Conservation (phyloP, 2,329 filamentous ascomycete genomes). For the Apiospora koreana region DNA sequence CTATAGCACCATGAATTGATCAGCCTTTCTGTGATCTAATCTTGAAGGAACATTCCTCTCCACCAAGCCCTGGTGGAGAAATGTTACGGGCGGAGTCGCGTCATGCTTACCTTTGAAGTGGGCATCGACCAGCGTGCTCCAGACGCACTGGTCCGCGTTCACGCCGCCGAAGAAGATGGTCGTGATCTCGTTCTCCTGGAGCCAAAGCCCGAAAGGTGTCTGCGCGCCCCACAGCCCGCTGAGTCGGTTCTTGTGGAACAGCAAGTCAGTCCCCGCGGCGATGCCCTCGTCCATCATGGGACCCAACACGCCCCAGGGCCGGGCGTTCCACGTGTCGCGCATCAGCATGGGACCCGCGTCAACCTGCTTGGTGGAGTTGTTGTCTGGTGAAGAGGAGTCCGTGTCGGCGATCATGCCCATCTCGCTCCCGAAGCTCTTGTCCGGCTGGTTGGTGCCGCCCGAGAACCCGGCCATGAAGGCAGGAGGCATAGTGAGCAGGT, state of each 20-base stretch:
- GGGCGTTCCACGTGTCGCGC: conserved; percentile 30
- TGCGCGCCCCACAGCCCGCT: conserved; percentile 32
- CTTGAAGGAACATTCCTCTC: no score
- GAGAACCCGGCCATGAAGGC: conserved; percentile 30
- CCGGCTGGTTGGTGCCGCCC: conserved; percentile 19
- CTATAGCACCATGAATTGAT: not conserved
- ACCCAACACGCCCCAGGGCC: conserved; percentile 30
- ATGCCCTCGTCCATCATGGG: conserved; percentile 27
- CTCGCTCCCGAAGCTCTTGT: conserved; percentile 30
- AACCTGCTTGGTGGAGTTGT: conserved; percentile 22
- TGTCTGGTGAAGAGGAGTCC: not conserved
- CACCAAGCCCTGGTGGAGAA: no score
- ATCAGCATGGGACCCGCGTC: conserved; percentile 27
- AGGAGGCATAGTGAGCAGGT: conserved; percentile 30
- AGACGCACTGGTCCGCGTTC: conserved; percentile 34
- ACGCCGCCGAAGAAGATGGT: conserved; percentile 34
- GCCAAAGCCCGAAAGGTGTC: conserved; percentile 30
- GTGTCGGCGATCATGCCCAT: conserved; percentile 25
- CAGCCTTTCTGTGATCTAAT: no score
- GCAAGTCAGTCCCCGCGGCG: conserved; percentile 27
- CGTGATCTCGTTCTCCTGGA: conserved; percentile 33
- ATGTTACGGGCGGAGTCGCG: no score
- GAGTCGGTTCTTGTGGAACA: conserved; percentile 32
- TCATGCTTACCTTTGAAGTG: conserved; percentile 29
- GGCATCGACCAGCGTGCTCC: conserved; percentile 31